A percentile compares a stretch with the other conserved stretches of the same genome.
phyloP scores from a whole-genome alignment of 163 green algal genomes.

The Chloromonas sp. region DNA sequence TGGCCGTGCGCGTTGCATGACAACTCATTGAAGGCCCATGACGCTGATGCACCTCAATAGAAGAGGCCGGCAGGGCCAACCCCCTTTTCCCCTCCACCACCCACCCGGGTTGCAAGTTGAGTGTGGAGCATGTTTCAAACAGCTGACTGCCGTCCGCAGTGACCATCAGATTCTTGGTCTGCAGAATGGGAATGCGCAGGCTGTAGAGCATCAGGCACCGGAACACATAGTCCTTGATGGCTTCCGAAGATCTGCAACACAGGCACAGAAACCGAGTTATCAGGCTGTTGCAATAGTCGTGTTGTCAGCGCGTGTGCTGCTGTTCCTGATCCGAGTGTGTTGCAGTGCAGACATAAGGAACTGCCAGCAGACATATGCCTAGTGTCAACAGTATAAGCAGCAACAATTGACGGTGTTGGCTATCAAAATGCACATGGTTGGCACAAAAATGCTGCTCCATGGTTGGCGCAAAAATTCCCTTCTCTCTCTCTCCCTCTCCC shows the following conservation, averaged over 20 bases:
- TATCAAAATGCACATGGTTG: neutral
- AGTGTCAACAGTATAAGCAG: neutral
- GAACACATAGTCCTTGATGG: neutral
- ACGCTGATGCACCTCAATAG: too few species aligned
- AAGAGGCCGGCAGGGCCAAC: too few species aligned
- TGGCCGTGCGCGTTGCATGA: too few species aligned
- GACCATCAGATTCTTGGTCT: neutral
- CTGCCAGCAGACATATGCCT: neutral
- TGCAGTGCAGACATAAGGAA: neutral
- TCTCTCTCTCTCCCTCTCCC: neutral
- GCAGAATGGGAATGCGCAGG: neutral
- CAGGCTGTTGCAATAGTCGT: neutral
- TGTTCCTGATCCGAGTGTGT: neutral
- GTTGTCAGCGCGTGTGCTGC: neutral
- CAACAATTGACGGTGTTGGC: neutral
- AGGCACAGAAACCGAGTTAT: neutral
- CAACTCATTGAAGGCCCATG: too few species aligned
- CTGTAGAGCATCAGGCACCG: constrained; percentile 14
- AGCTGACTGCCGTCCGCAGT: constrained; percentile 2
- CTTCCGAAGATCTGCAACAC: neutral
- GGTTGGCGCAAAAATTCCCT: neutral
- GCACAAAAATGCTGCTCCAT: too few species aligned
- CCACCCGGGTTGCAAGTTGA: constrained; percentile 5
- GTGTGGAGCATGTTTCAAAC: neutral
- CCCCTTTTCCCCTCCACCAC: neutral